Conservation (phyloP, 2,329 filamentous ascomycete species). For the Trichoderma brevicompactum region DNA sequence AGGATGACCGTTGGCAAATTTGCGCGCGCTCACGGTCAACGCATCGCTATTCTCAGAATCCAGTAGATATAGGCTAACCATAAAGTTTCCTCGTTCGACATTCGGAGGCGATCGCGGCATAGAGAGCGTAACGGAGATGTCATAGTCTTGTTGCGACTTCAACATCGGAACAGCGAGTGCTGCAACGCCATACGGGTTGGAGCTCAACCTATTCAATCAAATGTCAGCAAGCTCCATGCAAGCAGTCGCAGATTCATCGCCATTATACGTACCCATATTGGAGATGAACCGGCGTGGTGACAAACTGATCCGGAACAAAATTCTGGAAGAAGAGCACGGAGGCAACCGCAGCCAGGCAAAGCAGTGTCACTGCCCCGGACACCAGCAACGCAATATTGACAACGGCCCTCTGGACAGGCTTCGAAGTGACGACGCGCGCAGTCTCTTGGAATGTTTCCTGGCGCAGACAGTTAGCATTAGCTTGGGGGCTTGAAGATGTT, state of each 20-base stretch:
- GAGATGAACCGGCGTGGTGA: slow-evolving; percentile 57
- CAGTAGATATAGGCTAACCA: slow-evolving; percentile 79
- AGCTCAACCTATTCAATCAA: slow-evolving; percentile 45
- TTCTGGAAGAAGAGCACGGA: slow-evolving; percentile 60
- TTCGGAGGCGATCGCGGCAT: slow-evolving; percentile 82
- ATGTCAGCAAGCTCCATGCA: background rate
- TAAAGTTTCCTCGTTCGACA: slow-evolving; percentile 84
- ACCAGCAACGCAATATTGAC: slow-evolving; percentile 53
- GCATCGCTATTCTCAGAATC: slow-evolving; percentile 44
- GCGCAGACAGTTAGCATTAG: background rate
- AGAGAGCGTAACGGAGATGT: slow-evolving; percentile 74
- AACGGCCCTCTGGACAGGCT: slow-evolving; percentile 54
- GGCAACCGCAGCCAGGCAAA: slow-evolving; percentile 53
- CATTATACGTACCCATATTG: slow-evolving; percentile 58
- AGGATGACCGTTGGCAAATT: slow-evolving; percentile 39
- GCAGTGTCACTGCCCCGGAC: slow-evolving; percentile 49
- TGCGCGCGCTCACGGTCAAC: slow-evolving; percentile 37
- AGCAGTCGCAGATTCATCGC: background rate
- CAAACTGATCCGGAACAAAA: slow-evolving; percentile 60
- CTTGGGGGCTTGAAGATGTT: background rate
- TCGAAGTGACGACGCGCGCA: slow-evolving; percentile 52
- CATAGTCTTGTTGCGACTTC: slow-evolving; percentile 78
- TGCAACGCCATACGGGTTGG: slow-evolving; percentile 58
- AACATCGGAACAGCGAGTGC: slow-evolving; percentile 56
- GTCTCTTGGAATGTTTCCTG: slow-evolving; percentile 46